Evolutionary conservation across 1,284 basidiomycete genomes (phyloP).

Genomic region (Malassezia obtusa): DNA sequence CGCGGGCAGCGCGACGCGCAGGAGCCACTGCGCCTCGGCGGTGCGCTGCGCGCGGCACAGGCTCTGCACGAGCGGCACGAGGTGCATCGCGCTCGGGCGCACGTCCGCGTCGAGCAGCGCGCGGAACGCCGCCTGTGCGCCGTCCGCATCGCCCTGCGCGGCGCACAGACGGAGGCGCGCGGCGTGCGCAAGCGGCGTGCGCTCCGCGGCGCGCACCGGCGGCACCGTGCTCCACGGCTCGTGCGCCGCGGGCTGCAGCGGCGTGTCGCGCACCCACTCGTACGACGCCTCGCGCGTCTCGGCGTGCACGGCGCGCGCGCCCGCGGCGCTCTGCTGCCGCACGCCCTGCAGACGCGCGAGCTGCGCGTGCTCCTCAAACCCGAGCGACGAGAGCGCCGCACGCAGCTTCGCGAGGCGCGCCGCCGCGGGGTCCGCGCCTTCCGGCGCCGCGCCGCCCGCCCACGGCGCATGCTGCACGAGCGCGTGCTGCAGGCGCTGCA

Average conservation of each 20-base stretch:
- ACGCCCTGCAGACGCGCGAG: not conserved
- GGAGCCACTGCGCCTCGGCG: constrained; percentile 7
- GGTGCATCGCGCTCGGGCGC: not conserved
- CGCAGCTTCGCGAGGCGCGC: constrained; percentile 1
- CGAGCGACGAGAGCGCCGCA: constrained; percentile 7
- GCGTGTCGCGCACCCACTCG: constrained; percentile 14
- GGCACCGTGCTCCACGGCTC: not conserved
- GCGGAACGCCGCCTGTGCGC: constrained; percentile 1
- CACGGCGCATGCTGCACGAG: not conserved
- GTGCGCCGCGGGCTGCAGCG: constrained; percentile 8
- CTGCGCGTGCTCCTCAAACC: constrained; percentile 9
- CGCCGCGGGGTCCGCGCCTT: not conserved
- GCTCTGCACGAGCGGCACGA: constrained; percentile 1
- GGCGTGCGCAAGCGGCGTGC: not conserved
- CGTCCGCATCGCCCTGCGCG: constrained; percentile 3
- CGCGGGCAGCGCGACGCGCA: not conserved
- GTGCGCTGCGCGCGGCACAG: constrained; percentile 3
- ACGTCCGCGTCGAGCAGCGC: constrained; percentile 2
- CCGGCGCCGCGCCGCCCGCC: not conserved
- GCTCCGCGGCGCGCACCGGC: not conserved
- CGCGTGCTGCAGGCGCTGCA: not conserved
- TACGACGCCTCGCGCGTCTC: not conserved
- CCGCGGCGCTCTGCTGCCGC: not conserved
- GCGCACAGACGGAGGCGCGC: constrained; percentile 5
- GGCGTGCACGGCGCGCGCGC: not conserved